Evolutionary conservation across 176 grass and related monocot genomes (phyloP), one percentile per base, ranked within the genome.

Genomic region (Oryza punctata): DNA sequence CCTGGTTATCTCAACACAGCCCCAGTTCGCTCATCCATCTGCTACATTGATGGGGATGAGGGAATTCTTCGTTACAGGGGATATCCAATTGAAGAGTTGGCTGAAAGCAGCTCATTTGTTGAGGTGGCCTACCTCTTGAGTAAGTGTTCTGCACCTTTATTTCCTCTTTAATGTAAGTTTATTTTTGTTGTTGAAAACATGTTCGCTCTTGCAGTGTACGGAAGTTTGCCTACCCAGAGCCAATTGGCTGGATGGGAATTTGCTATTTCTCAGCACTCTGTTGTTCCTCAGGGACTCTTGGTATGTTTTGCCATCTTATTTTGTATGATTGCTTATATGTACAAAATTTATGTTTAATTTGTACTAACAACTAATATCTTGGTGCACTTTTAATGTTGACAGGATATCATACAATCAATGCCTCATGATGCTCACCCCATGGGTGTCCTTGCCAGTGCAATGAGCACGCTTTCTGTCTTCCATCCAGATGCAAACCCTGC

Each of bases 1-100:
- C 96, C 96, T 46, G 96, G 96, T 30, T 99, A 96, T 81, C 89
- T 99, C 37, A 99, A 96, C 67, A 99, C 96, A 2, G 91, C 96
- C 38, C 96, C 96, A 1, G 96, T 99, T 37, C 85, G 81, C 15
- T 99, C 96, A 0, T 65, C 93, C 78, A 94, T 99, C 63, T 94
- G 91, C 77, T 99, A 96, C 74, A 99, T 99, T 13, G 93, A 99
- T 61, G 96, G 96, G 43, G 96, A 99, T 67, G 93, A 96, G 79
- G 96, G 96, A 52, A 99, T 99, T 83, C 93, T 99, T 94, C 91
- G 96, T 24, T 99, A 98, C 63, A 93, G 96, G 87, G 96, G 96
- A 2, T 99, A 99, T 82, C 93, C 93, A 41, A 99, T 99, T 65
- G 96, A 99, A 79, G 96, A 96, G 81, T 70, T 99, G 40, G 93